Base-by-base conservation (phyloP, 495 filamentous ascomycete genomes). In the Amphirosellinia nigrospora region DNA sequence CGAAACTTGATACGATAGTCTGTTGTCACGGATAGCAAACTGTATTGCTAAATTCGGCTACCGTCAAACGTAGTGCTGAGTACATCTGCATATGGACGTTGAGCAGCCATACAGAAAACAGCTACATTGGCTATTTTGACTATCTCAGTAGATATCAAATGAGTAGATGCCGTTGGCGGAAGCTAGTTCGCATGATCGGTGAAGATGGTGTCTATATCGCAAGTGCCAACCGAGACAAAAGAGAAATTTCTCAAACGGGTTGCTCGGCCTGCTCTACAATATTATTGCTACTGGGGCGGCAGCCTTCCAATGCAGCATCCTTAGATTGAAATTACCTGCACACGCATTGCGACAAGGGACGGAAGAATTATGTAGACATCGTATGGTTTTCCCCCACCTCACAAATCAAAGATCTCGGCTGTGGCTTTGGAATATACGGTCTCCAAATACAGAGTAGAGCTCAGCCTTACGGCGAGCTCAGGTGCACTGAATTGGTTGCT, bases 321-420 rank as follows among this genome's bases (percentile, higher is more conserved):
- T n/a, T n/a, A 30, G 26, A 26, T 16, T 53, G 0, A 6, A 4
- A 28, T 58, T 32, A 58, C 2, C 28, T 36, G n/a, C 11, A 21
- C 30, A 36, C 10, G 56, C 32, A 52, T 4, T 11, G 23, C 11
- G 13, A 10, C 13, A 28, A 52, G 3, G 32, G 15, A 11, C 19
- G 48, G 16, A 38, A 32, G 26, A 32, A n/a, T n/a, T 36, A 76
- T 94, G 90, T 93, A 88, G 89, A 83, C 82, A 79, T 77, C 87
- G 87, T 72, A 93, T 93, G 92, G 92, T 94, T 95, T 89, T 89
- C 92, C 88, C 89, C 85, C 89, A 86, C 91, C 85, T 92, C 92
- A 95, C 79, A 73, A 84, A 87, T 89, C 92, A 83, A 94, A 87
- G 92, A 88, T 86, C 91, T 93, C 86, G 87, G 90, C 82, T 88